Percentiles rank a stretch among this genome's conserved stretches.
Evolutionary conservation across 371 early-diverging fungal genomes (phyloP).

Genomic region (Mortierella polycephala): DNA sequence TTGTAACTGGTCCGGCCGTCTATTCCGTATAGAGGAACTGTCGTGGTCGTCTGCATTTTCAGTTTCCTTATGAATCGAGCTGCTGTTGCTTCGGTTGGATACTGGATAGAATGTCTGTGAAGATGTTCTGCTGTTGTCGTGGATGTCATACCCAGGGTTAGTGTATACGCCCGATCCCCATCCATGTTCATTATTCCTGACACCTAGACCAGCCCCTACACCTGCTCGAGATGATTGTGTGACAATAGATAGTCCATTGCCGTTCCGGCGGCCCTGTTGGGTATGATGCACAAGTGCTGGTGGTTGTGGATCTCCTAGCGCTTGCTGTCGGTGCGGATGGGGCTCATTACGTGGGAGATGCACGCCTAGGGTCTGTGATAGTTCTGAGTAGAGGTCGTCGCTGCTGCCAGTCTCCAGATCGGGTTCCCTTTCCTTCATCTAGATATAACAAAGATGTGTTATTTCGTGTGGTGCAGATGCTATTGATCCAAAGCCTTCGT

Average conservation of each 20-base stretch:
- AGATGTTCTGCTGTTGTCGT: background rate
- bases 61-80: conserved; percentile 6
- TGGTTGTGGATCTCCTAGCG: background rate
- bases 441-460: background rate
- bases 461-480: no score
- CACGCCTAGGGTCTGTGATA: conserved; percentile 41
- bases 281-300: background rate
- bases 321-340: background rate
- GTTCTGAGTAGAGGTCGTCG: conserved; percentile 38
- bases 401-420: conserved; percentile 50
- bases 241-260: conserved; percentile 25
- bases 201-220: background rate
- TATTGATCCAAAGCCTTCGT: no score
- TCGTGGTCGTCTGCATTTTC: conserved; percentile 4
- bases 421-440: conserved; percentile 46
- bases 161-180: conserved; percentile 4
- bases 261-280: conserved; percentile 17
- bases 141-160: conserved; percentile 5
- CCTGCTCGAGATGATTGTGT: conserved; percentile 11
- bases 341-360: conserved; percentile 19
- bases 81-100: conserved; percentile 4
- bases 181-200: background rate
- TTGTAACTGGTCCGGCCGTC: conserved; percentile 38
- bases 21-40: conserved; percentile 15
- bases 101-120: background rate